Evolutionary conservation across 2,329 filamentous ascomycete species (phyloP), one percentile per base, ranked within the genome.

Genomic region (Fusarium sp.): DNA sequence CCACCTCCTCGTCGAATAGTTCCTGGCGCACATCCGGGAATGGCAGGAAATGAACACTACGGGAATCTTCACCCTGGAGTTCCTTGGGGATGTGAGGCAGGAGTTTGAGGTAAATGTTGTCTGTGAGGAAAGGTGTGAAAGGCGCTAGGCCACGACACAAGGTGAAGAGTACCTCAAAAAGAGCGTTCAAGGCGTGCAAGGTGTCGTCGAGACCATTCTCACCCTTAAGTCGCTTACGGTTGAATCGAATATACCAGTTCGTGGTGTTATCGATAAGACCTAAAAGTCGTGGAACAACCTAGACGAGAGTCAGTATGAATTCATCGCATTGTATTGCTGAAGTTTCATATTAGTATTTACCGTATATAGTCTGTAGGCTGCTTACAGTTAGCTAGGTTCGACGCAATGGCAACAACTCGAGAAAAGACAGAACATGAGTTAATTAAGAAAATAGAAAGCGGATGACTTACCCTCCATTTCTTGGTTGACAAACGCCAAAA

Each of bases 161-260:
- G 5, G 94, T 98, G 82, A 91, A 98, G 23, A 98, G 85, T 58
- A 98, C 93, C 81, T 98, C 94, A 75, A 97, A 98, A 10, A 98
- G 88, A 3, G 96, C 95, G 81, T 98, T 97, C 57, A 99, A 85
- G 1, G 95, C 96, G 76, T 97, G 93, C 53, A 91, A 84, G 13
- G 96, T 98, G 78, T 98, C 96, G 16, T 94, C 88, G 25, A 93
- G 81, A 20, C 94, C 93, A 70, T 93, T 90, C 78, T 97, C 94
- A 45, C 94, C 94, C 88, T 97, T 98, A 72, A 97, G 85, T 57
- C 94, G 89, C 80, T 92, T 92, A 57, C 94, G 88, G 84, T 98
- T 98, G 84, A 97, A 97, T 66, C 94, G 89, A 79, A 98, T 98
- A 82, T 98, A 98, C 94, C 94, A 98, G 81, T 98, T 98, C n/a